Base-by-base conservation (phyloP, 192 early-diverging fungal genomes). In the Backusella circina region DNA sequence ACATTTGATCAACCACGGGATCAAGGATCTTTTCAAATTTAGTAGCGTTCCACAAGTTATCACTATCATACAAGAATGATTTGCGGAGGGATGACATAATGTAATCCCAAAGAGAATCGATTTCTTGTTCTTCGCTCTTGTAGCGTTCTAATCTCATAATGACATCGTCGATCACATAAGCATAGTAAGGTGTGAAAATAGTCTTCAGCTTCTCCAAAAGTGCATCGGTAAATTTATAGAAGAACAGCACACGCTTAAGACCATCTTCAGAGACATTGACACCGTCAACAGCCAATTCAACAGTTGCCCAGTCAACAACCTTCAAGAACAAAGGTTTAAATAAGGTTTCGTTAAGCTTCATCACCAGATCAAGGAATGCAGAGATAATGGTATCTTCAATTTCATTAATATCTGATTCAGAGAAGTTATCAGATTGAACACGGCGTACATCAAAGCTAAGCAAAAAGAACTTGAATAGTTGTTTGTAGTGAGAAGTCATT, bases 251-350 rank as follows among this genome's bases (percentile, higher is more conserved):
- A 61, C 72, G 83, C 16, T 79, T 73, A 21, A 81, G 73, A 35
- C 69, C 70, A 8, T 83, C 82, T 26, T 73, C 33, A 37, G 74
- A 77, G 13, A 72, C 44, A 39, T 70, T 72, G 15, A 77, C 72
- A 16, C 64, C 71, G 23, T 75, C 76, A 10, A 72, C 73, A 31
- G 77, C 75, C 70, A 82, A 65, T 76, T 88, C 87, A 32, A 83
- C 75, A 9, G 82, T 84, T 1, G 90, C 90, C 95, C 95, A 96
- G 36, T 92, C 91, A 33, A 95, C 85, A 50, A 95, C 80, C 79
- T 94, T 93, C 70, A 96, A 83, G 89, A 95, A 98, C 80, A 98
- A 69, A 9, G 97, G 96, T 76, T 93, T 94, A 93, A 99, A 99
- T 50, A 95, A 82, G 16, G 91, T 92, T 79, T 98, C 98, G 83